Evolutionary conservation across 2,329 filamentous ascomycete species (phyloP).

Genomic region (Pseudocercospora vitis): DNA sequence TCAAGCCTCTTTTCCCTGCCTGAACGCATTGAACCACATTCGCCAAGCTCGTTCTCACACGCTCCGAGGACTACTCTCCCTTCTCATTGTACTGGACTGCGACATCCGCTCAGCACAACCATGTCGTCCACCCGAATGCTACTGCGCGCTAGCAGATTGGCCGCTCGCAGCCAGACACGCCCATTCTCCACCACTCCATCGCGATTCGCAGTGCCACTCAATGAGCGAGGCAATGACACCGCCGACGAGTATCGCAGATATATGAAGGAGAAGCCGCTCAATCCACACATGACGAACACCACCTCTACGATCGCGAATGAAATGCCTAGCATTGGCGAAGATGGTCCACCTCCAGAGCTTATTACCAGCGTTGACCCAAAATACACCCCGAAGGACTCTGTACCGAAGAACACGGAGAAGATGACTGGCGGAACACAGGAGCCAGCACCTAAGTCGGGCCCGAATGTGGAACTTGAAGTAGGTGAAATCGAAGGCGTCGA

Average conservation of each 20-base stretch:
- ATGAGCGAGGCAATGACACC: constrained; percentile 55
- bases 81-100: neutral
- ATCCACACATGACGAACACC: constrained; percentile 64
- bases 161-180: constrained; percentile 37
- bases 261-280: constrained; percentile 58
- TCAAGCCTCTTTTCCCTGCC: no score
- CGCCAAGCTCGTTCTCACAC: no score
- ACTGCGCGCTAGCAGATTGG: constrained; percentile 47
- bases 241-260: constrained; percentile 55
- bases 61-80: no score
- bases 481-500: constrained; percentile 83
- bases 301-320: constrained; percentile 64
- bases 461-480: constrained; percentile 69
- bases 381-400: constrained; percentile 59
- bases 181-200: constrained; percentile 42
- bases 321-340: constrained; percentile 60
- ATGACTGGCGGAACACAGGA: constrained; percentile 65
- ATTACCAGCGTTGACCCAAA: constrained; percentile 57
- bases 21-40: no score
- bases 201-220: constrained; percentile 43
- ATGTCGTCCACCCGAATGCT: constrained; percentile 52
- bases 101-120: constrained; percentile 7
- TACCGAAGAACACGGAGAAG: constrained; percentile 62
- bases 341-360: constrained; percentile 60
- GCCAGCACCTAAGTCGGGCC: constrained; percentile 46